Base-by-base conservation (phyloP, 306 rosid species). In the Quercus berberidifolia region DNA sequence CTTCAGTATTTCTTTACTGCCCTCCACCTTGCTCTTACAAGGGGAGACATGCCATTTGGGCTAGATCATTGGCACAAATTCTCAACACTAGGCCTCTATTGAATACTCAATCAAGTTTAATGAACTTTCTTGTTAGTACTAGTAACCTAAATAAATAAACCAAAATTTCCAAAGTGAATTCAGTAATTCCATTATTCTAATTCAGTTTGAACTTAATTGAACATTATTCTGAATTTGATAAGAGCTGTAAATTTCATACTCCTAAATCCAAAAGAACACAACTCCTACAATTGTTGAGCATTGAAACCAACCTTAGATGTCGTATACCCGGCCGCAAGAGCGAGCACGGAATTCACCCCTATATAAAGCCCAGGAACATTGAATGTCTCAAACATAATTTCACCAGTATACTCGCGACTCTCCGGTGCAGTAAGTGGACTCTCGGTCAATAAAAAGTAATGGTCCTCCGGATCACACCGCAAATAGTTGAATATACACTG, bases 401-500 rank as follows among this genome's bases (percentile, higher is more conserved):
- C 99, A 0, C 98, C 99, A 1, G 98, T 91, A 63, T 96, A 96
- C 89, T 96, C 99, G 3, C 99, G 93, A 30, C 90, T 96, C 94
- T 96, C 99, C 0, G 99, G 99, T 9, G 99, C 92, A 0, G 99
- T 96, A 73, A 96, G 86, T 0, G 99, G 99, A 81, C 98, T 93
- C 89, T 96, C 99, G 0, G 99, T 96, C 90, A 96, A 85, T 33
- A 96, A 89, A 81, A 96, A 96, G 88, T 91, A 96, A 79, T 96
- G 98, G 83, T 96, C 99, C 89, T 96, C 99, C 1, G 99, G 99
- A 87, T 96, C 99, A 86, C 99, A 96, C 79, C 99, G 92, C 89
- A 96, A 81, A 71, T 91, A 96, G 71, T 93, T 96, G 76, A 93
- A 93, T 79, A 96, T 93, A 78, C 96, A 90, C 78, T 96, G 99